Evolutionary conservation across 2,329 filamentous ascomycete genomes (phyloP), one percentile per base, ranked within the genome.

Genomic region (Didymella pomorum): DNA sequence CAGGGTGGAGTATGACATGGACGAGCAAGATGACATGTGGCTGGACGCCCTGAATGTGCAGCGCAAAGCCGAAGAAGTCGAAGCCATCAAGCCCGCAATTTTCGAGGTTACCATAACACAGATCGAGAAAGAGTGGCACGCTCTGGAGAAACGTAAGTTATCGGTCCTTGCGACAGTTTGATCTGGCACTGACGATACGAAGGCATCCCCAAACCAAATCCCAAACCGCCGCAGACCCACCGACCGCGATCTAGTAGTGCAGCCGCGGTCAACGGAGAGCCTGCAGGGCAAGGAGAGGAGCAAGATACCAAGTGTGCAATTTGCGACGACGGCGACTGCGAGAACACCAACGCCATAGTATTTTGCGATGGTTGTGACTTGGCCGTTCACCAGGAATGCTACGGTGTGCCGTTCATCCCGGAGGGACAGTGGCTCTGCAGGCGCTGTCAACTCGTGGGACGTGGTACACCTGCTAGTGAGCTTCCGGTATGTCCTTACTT

Each of bases 91-190:
- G 47, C 91, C 93, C 20, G 93, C 96, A 62, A 87, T 97, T 49
- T 97, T 99, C 71, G 95, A 99, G 76, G 96, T 98, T 62, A 96
- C 93, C 16, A 96, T 99, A 79, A 99, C 95, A 10, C 97, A 97
- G 77, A 97, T 99, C 59, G 95, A 99, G 77, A 97, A 97, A 78
- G 94, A 98, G 76, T 99, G 95, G 92, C 92, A 98, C 76, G 91
- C 92, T 6, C 82, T 99, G 8, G 95, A 99, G 77, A 97, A 96
- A 80, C 86, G 93, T 79, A 70, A 70, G 72, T 65, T 52, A 4
- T 6, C 29, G 26, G 14, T 25, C 23, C 20, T 33, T 16, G 41
- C 41, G 16, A 7, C 37, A 41, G 35, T 10, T 39, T 65, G 65
- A 51, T 63, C 49, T 11, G 28, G 16, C 43, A 18, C 52, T 58